Evolutionary conservation across 2,329 filamentous ascomycete genomes (phyloP), one percentile per base, ranked within the genome.

Genomic region (Diaporthe longicolla): DNA sequence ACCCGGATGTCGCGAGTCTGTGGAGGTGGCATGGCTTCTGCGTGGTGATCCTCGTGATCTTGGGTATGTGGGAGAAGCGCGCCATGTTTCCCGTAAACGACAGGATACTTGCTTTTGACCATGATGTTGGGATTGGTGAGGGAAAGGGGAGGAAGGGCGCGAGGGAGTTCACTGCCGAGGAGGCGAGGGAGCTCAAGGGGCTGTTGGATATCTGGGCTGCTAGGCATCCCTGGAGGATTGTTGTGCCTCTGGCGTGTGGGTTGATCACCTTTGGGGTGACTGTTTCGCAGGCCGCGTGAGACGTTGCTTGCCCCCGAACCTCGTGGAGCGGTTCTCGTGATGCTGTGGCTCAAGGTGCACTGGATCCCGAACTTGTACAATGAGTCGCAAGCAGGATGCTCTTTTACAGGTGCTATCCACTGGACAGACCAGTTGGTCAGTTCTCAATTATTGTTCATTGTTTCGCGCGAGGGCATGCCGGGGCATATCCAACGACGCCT

Each of bases 191-290:
- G 29, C 32, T 66, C 1, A 26, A 19, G 45, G 63, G 21, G 4
- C 21, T 66, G 29, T 52, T 66, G 45, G 63, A 66, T 40, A 17
- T 35, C 40, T 66, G 63, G 63, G 63, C 63, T 52, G 63, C 63
- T 9, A 66, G n/a, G 21, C 63, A 66, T 8, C 63, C 63, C 24
- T 52, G 63, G 63, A 66, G 63, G 29, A 66, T 52, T 24, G 45
- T 52, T 66, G 63, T 66, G 32, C 29, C 45, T 52, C 21, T 66
- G n/a, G 21, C 45, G 8, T 52, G 45, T 10, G 45, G 63, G 37
- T 26, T 66, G n/a, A 66, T 66, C n/a, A 66, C 63, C 21, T 66
- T 66, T 37, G 45, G 45, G 24, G 63, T 66, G 32, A n/a, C 19
- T 40, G n/a, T 37, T 6, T 66, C 63, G 29, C 63, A 40, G 48